Conservation (phyloP, 2,329 filamentous ascomycete genomes). For the Sclerotinia trifoliorum region DNA sequence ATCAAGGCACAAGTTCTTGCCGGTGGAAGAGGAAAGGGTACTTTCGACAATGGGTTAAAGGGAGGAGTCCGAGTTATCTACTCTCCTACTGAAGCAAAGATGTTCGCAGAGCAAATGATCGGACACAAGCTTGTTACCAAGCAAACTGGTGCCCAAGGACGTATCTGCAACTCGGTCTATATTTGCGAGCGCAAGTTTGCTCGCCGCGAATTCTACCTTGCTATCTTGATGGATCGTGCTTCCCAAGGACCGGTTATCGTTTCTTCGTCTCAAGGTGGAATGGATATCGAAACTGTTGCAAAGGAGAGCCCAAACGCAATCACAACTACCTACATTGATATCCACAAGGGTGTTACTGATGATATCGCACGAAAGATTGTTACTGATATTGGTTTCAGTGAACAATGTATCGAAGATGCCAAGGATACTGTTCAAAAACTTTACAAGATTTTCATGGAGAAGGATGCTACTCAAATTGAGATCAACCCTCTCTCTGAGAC, state of each 20-base stretch:
- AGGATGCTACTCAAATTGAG: slow-evolving; percentile 98
- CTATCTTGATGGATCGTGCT: slow-evolving; percentile 94
- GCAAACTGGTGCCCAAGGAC: slow-evolving; percentile 91
- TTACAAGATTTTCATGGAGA: slow-evolving; percentile 98
- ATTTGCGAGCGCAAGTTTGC: slow-evolving; percentile 99
- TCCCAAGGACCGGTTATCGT: slow-evolving; percentile 93
- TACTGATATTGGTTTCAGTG: slow-evolving; percentile 90
- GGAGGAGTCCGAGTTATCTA: slow-evolving; percentile 98
- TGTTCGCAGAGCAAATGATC: slow-evolving; percentile 99
- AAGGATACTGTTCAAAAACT: slow-evolving; percentile 98
- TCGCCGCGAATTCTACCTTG: slow-evolving; percentile 97
- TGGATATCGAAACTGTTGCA: slow-evolving; percentile 98
- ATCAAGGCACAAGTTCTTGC: slow-evolving; percentile 99
- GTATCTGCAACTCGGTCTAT: slow-evolving; percentile 95
- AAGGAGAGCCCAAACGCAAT: slow-evolving; percentile 98
- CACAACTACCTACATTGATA: slow-evolving; percentile 88
- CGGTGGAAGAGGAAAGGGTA: slow-evolving; percentile 95
- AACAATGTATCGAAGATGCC: slow-evolving; percentile 94
- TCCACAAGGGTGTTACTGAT: slow-evolving; percentile 92
- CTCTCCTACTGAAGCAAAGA: slow-evolving; percentile 92
- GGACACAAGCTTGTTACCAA: slow-evolving; percentile 99
- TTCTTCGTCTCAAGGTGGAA: slow-evolving; percentile 95
- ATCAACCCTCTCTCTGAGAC: slow-evolving; percentile 99
- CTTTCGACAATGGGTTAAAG: slow-evolving; percentile 98
- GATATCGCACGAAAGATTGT: slow-evolving; percentile 90